A percentile compares a stretch with the other conserved stretches of the same genome.
Evolutionary conservation across 306 rosid species (phyloP).

Genomic region (Ceratonia siliqua): DNA sequence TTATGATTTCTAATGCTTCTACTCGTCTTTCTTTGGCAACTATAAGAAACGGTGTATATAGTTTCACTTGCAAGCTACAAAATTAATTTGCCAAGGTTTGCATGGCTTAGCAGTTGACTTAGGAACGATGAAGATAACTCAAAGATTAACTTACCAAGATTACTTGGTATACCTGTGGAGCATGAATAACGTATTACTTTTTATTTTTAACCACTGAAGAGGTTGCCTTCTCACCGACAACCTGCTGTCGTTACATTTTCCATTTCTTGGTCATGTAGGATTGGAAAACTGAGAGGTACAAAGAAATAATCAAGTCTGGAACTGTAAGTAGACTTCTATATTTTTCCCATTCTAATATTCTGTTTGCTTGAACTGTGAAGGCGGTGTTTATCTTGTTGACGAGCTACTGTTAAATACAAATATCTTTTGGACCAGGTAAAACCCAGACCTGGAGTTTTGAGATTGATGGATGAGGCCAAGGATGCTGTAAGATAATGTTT

Average conservation of each 20-base stretch:
- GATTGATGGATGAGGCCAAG: conserved; percentile 90
- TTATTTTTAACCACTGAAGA: conserved; percentile 1
- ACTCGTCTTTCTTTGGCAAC: conserved; percentile 12
- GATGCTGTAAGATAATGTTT: conserved; percentile 71
- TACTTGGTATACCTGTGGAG: neutral
- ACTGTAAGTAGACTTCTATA: conserved; percentile 56
- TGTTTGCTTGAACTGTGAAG: conserved; percentile 14
- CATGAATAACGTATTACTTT: neutral
- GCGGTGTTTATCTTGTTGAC: conserved; percentile 2
- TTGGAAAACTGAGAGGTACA: conserved; percentile 97
- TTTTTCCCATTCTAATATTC: conserved; percentile 15
- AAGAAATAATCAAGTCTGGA: conserved; percentile 95
- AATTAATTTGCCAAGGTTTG: neutral
- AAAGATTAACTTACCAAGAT: neutral
- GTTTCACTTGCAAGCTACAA: neutral
- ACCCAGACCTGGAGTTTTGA: conserved; percentile 94
- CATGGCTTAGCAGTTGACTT: neutral
- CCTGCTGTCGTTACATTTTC: conserved; percentile 25
- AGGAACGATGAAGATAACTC: neutral
- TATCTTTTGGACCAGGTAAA: conserved; percentile 59
- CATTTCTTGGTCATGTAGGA: conserved; percentile 56
- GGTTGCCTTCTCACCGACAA: neutral
- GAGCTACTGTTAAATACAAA: conserved; percentile 10
- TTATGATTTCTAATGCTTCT: neutral
- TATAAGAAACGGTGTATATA: neutral